phyloP scores from a whole-genome alignment of 2,329 filamentous ascomycete genomes.

The Cladosporium velox region DNA sequence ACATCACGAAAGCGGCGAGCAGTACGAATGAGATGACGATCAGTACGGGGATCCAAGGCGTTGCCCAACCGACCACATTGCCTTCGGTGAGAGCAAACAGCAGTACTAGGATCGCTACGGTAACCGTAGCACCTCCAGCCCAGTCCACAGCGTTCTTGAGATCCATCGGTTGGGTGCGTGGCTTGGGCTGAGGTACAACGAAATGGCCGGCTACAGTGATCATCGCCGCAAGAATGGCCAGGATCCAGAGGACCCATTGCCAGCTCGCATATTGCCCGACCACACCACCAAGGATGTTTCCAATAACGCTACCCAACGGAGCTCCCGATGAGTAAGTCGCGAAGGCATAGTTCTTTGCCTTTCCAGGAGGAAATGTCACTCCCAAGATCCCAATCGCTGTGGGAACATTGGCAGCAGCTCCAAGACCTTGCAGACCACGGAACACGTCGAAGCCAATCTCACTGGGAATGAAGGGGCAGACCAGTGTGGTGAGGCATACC shows the following conservation, averaged over 20 bases:
- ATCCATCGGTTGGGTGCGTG: constrained; percentile 21
- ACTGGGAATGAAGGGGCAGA: constrained; percentile 64
- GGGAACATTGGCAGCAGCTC: constrained; percentile 68
- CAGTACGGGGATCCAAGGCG: constrained; percentile 62
- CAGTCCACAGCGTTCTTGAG: constrained; percentile 61
- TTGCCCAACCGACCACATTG: constrained; percentile 68
- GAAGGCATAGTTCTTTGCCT: constrained; percentile 71
- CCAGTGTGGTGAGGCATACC: constrained; percentile 60
- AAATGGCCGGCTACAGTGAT: constrained; percentile 60
- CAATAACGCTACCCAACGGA: constrained; percentile 64
- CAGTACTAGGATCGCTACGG: constrained; percentile 61
- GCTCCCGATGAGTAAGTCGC: constrained; percentile 64
- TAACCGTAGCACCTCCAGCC: constrained; percentile 65
- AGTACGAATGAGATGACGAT: constrained; percentile 61
- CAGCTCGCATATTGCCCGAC: constrained; percentile 64
- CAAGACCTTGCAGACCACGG: constrained; percentile 67
- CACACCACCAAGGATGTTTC: constrained; percentile 65
- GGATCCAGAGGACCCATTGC: constrained; percentile 68
- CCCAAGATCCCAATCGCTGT: constrained; percentile 71
- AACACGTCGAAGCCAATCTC: constrained; percentile 70
- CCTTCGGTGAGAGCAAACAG: constrained; percentile 69
- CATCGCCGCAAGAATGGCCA: constrained; percentile 60
- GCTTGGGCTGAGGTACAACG: constrained; percentile 58
- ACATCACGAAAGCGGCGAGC: constrained; percentile 58
- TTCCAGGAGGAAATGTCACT: constrained; percentile 66